Base-by-base conservation (phyloP, 371 early-diverging fungal species). In the Mucor saturninus region DNA sequence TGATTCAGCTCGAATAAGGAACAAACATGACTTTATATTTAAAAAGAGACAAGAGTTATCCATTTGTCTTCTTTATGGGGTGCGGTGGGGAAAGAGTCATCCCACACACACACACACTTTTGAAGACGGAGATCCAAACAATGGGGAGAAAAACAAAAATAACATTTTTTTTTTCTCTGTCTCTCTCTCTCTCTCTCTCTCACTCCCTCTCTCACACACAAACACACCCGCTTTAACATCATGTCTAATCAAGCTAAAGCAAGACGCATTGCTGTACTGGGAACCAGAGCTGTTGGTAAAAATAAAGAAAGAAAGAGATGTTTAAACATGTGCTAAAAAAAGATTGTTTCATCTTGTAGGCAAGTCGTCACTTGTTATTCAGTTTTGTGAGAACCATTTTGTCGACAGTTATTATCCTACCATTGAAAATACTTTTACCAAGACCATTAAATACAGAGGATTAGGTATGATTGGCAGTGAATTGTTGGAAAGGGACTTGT, bases 371-470 rank as follows among this genome's bases (percentile, higher is more conserved):
- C 86, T 96, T 57, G 95, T 93, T 39, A 87, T 95, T 67, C 94
- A 96, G 75, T 98, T 95, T 76, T 93, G 95, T 56, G 95, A 95
- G 59, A 91, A 92, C 69, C 93, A 93, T 61, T 97, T 94, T 76
- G 91, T 90, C 30, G 96, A 95, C 59, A 89, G 91, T 54, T 97
- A 98, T 69, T 95, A 94, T 53, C 67, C 67, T n/a, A 67, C 67
- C 5, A 96, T 98, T 65, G 96, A 95, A 72, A 92, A 90, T 71
- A 93, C 94, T 38, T 92, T 94, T 74, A 93, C 87, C 28, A 96
- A 95, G 26, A 88, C 88, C 53, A 84, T 96, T 57, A 87, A 87
- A 59, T 90, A 92, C 60, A 80, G 85, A 68, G 91, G 92, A 42
- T 90, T 91, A 66, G 81, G 81, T 80, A 56, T 4, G 31, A 46